phyloP scores from a whole-genome alignment of 805 yeast species.

The Komagataella kurtzmanii region DNA sequence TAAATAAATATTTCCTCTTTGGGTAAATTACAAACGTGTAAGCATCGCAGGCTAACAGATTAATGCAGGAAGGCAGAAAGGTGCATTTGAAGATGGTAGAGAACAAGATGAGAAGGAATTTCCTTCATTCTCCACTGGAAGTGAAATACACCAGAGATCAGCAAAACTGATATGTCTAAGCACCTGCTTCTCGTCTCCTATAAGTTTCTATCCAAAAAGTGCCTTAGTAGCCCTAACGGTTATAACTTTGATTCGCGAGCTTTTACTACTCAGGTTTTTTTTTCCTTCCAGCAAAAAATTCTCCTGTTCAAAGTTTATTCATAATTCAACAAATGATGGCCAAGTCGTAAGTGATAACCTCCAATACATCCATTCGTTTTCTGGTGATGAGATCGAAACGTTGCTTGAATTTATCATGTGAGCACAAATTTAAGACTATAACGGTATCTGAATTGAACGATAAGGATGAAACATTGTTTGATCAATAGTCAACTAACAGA shows the following conservation, averaged over 20 bases:
- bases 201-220: background rate
- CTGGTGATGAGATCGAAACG: constrained; percentile 1
- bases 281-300: background rate
- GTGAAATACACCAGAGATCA: background rate
- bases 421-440: constrained; percentile 20
- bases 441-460: constrained; percentile 20
- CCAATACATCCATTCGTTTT: background rate
- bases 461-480: constrained; percentile 1
- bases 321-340: background rate
- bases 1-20: background rate
- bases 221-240: background rate
- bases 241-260: background rate
- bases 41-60: background rate
- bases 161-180: background rate
- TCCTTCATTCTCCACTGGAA: background rate
- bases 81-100: background rate
- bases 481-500: background rate
- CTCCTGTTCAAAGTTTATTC: background rate
- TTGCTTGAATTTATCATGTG: constrained; percentile 12
- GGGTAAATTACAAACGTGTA: background rate
- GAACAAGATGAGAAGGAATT: background rate
- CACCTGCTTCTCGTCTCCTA: background rate
- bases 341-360: background rate
- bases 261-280: background rate
- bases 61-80: background rate